Conservation (phyloP, 2,329 filamentous ascomycete genomes). For the Cladorrhinum sp. region DNA sequence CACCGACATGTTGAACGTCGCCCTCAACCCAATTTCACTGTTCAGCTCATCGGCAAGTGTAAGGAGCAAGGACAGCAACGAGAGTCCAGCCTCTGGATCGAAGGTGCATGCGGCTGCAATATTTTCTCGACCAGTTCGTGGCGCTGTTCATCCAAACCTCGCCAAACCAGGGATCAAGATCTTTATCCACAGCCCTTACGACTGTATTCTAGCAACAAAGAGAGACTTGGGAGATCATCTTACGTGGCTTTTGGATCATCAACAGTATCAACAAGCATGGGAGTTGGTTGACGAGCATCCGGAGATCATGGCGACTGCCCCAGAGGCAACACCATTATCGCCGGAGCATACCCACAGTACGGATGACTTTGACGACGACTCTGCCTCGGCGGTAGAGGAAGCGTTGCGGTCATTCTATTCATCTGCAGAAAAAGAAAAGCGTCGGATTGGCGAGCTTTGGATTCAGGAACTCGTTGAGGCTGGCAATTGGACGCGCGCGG, state of each 20-base stretch:
- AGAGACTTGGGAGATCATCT: conserved; percentile 83
- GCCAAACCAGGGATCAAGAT: conserved; percentile 63
- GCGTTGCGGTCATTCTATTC: conserved; percentile 58
- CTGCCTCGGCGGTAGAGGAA: conserved; percentile 56
- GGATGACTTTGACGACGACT: conserved; percentile 74
- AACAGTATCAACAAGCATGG: conserved; percentile 84
- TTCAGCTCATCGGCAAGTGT: conserved; percentile 86
- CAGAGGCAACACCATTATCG: conserved; percentile 40
- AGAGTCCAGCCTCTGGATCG: conserved; percentile 50
- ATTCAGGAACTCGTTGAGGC: conserved; percentile 77
- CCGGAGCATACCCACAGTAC: conserved; percentile 34
- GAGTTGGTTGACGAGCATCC: conserved; percentile 84
- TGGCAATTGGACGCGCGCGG: conserved; percentile 74
- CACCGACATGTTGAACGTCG: conserved; percentile 84
- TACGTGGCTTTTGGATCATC: conserved; percentile 77
- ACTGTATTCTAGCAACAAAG: conserved; percentile 89
- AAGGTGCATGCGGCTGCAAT: conserved; percentile 40
- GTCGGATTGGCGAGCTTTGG: conserved; percentile 89
- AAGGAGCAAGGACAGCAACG: conserved; percentile 58
- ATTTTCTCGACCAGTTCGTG: conserved; percentile 15
- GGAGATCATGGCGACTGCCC: conserved; percentile 55
- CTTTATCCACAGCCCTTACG: conserved; percentile 94
- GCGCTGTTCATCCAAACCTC: conserved; percentile 52
- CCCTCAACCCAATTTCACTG: conserved; percentile 79
- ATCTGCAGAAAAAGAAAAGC: conserved; percentile 79